A percentile compares a stretch with the other conserved stretches of the same genome.
phyloP scores from a whole-genome alignment of 2,329 filamentous ascomycete genomes.

The Chrysoporthe cubensis region DNA sequence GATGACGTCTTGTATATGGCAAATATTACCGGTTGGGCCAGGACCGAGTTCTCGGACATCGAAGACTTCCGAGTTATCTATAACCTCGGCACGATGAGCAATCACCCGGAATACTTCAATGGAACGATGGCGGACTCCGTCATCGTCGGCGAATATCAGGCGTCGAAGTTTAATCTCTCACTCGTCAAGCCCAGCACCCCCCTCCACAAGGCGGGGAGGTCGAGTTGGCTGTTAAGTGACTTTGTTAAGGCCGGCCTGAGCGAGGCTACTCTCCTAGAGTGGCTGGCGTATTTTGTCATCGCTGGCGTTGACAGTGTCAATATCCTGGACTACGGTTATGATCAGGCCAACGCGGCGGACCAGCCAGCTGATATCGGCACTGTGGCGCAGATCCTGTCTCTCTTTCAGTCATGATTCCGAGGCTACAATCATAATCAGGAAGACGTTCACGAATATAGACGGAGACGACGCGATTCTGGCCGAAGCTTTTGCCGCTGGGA shows the following conservation, averaged over 20 bases:
- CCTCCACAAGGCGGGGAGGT: not conserved
- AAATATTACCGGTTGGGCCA: not conserved
- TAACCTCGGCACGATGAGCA: conserved; percentile 19
- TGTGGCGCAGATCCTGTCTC: not conserved
- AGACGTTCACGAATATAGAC: too few relatives aligned
- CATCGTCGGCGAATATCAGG: conserved; percentile 12
- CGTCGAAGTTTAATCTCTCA: not conserved
- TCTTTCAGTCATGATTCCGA: not conserved
- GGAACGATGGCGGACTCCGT: conserved; percentile 15
- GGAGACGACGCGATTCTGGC: too few relatives aligned
- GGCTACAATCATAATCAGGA: not conserved
- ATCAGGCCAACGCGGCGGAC: conserved; percentile 12
- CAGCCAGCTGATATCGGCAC: not conserved
- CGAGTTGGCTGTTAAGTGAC: conserved; percentile 8
- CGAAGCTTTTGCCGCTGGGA: too few relatives aligned
- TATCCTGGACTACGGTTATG: conserved; percentile 14
- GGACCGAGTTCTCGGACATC: not conserved
- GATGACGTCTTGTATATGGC: conserved; percentile 17
- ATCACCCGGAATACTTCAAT: conserved; percentile 20
- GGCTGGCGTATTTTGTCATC: conserved; percentile 2
- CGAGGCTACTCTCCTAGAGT: not conserved
- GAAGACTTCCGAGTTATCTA: conserved; percentile 10
- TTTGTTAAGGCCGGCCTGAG: not conserved
- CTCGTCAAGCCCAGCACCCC: not conserved
- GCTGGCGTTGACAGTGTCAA: conserved; percentile 11